phyloP scores from a whole-genome alignment of 371 early-diverging fungal species.

The Rhizopus arrhizus region DNA sequence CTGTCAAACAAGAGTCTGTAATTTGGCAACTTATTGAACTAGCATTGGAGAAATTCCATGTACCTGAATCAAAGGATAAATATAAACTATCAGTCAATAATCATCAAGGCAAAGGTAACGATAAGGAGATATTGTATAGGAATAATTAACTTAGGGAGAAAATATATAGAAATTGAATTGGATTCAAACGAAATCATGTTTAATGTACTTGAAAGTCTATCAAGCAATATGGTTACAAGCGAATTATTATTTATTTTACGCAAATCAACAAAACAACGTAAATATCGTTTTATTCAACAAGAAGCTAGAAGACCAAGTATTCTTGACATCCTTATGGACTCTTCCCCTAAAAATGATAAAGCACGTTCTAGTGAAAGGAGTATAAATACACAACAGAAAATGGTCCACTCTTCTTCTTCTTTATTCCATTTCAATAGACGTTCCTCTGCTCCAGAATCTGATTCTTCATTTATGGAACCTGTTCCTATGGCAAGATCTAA shows the following conservation, averaged over 20 bases:
- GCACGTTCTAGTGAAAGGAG: conserved; percentile 19
- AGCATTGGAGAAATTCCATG: conserved; percentile 51
- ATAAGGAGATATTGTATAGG: not conserved
- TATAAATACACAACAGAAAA: conserved; percentile 11
- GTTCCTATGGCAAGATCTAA: not conserved
- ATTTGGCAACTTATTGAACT: conserved; percentile 44
- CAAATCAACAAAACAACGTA: conserved; percentile 13
- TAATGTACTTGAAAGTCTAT: conserved; percentile 23
- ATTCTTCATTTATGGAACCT: not conserved
- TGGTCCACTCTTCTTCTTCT: conserved; percentile 31
- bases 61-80: conserved; percentile 44
- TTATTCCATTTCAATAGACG: conserved; percentile 15
- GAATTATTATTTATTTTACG: conserved; percentile 45
- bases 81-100: conserved; percentile 45
- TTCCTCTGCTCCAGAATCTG: conserved; percentile 8
- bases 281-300: not conserved
- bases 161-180: conserved; percentile 36
- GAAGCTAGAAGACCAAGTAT: conserved; percentile 47
- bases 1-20: conserved; percentile 38
- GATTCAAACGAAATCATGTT: conserved; percentile 44
- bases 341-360: conserved; percentile 20
- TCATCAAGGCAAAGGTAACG: conserved; percentile 34
- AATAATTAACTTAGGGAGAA: not conserved
- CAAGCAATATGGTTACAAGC: conserved; percentile 32
- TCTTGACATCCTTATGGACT: conserved; percentile 52